Percentiles rank a stretch among this genome's conserved stretches.
These are phyloP conservation scores for Podospora australis DNA, from an alignment of 495 filamentous ascomycete genomes.

Conservation along the genomic window DNA sequence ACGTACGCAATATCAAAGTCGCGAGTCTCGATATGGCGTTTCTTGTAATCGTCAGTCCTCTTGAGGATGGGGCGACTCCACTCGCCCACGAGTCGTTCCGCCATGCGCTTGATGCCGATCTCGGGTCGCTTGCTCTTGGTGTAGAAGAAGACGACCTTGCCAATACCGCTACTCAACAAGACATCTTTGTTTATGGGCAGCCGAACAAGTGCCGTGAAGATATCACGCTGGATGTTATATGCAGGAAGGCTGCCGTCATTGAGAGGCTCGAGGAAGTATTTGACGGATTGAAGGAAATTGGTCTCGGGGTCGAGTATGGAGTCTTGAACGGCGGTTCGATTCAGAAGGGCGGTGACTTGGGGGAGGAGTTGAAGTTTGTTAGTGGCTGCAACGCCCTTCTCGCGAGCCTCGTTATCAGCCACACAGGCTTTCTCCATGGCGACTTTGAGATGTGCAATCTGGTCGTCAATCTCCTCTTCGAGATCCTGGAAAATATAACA, in stretches of 20 bases:
- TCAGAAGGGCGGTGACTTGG: slow-evolving; percentile 81
- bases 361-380: slow-evolving; percentile 94
- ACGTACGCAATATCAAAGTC: slow-evolving; percentile 50
- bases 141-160: slow-evolving; percentile 94
- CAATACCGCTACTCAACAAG: slow-evolving; percentile 83
- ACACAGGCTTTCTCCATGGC: slow-evolving; percentile 90
- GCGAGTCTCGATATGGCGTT: slow-evolving; percentile 56
- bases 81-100: slow-evolving; percentile 82
- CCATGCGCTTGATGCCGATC: slow-evolving; percentile 81
- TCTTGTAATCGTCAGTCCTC: slow-evolving; percentile 85
- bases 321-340: slow-evolving; percentile 76
- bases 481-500: slow-evolving; percentile 56
- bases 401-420: slow-evolving; percentile 73
- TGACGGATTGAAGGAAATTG: slow-evolving; percentile 88
- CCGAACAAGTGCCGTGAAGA: slow-evolving; percentile 71
- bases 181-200: slow-evolving; percentile 86
- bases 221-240: slow-evolving; percentile 93
- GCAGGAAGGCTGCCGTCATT: slow-evolving; percentile 88
- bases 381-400: slow-evolving; percentile 69
- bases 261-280: slow-evolving; percentile 94
- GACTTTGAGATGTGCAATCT: slow-evolving; percentile 80
- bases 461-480: slow-evolving; percentile 79
- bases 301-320: slow-evolving; percentile 86
- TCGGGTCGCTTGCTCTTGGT: slow-evolving; percentile 87
- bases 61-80: slow-evolving; percentile 97